Evolutionary conservation across 805 yeast species (phyloP), one percentile per base, ranked within the genome.

Genomic region (Cyberlindnera misumaiensis): DNA sequence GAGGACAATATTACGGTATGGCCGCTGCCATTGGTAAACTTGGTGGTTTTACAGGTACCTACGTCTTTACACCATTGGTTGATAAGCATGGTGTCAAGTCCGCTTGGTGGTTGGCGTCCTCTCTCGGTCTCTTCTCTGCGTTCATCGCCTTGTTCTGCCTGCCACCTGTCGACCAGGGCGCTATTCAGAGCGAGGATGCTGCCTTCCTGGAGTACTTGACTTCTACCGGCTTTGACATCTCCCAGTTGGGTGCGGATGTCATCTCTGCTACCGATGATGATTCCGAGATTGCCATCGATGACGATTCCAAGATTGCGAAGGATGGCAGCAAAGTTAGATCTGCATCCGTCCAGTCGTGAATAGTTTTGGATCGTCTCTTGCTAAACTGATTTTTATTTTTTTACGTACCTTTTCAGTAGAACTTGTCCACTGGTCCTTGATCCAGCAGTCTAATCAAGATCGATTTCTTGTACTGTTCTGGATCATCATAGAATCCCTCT

Each of bases 41-140:
- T 43, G 97, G 97, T 57, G 97, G 96, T 1, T 88, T 89, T 56
- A 83, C 80, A 24, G 96, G 96, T 40, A 80, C 93, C 33, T 87
- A 80, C 55, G 81, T 83, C 25, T 90, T 90, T 75, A 96, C 96
- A 31, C 73, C 77, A 35, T 81, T 89, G 53, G 78, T 80, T 46
- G 67, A 60, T 38, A 67, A 75, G 47, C 75, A 75, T 38, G 93
- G 90, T 47, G 68, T 76, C 53, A 77, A 76, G 59, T 82, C 81
- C 38, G 89, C 95, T 36, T 85, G 88, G 62, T 88, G 80, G 70
- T 75, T 88, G 39, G 80, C 95, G 11, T 76, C 95, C 3, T 70
- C 85, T 1, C 66, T 89, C 45, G 85, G 94, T 57, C 52, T 83
- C 30, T 68, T 87, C 50, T 73, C 93, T 11, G 94, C 83, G 2